Conservation (phyloP, 495 filamentous ascomycete genomes). For the Aspergillus steynii region DNA sequence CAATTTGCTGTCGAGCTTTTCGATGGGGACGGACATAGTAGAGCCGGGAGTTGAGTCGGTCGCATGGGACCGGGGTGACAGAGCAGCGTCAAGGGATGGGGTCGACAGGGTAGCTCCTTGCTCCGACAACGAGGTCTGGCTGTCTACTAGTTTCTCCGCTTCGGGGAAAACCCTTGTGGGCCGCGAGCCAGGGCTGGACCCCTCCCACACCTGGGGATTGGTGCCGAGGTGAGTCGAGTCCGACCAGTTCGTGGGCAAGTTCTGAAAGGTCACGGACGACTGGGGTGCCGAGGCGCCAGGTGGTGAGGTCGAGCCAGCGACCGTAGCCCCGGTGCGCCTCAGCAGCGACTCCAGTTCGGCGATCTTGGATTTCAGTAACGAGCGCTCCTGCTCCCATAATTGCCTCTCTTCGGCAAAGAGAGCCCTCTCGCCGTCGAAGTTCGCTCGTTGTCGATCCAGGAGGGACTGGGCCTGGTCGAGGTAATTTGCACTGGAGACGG, state of each 20-base stretch:
- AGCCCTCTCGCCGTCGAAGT: conserved; percentile 39
- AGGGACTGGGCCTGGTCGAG: conserved; percentile 43
- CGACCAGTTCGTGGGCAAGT: conserved; percentile 6
- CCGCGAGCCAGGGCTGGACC: conserved; percentile 37
- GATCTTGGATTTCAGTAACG: conserved; percentile 38
- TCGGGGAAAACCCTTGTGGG: conserved; percentile 48
- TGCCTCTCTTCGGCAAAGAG: conserved; percentile 43
- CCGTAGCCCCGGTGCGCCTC: conserved; percentile 20
- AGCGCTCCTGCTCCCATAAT: conserved; percentile 45
- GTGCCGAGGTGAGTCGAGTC: background rate
- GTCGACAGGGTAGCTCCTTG: conserved; percentile 24
- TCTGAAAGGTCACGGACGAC: conserved; percentile 3
- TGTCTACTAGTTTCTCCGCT: conserved; percentile 28
- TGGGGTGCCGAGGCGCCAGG: conserved; percentile 13
- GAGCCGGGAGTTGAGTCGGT: conserved; percentile 21
- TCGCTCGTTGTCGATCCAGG: conserved; percentile 40
- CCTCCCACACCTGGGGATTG: conserved; percentile 44
- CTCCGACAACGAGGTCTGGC: conserved; percentile 25
- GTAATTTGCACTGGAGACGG: conserved; percentile 32
- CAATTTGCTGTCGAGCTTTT: conserved; percentile 48
- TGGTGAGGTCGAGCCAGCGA: conserved; percentile 7
- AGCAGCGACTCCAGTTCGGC: conserved; percentile 38
- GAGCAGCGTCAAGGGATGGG: conserved; percentile 44
- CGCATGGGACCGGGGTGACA: conserved; percentile 38
- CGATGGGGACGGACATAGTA: conserved; percentile 45